Percentiles rank a stretch among this genome's conserved stretches.
Evolutionary conservation across 2,329 filamentous ascomycete genomes (phyloP).

Genomic region (Xylariaceae sp.): DNA sequence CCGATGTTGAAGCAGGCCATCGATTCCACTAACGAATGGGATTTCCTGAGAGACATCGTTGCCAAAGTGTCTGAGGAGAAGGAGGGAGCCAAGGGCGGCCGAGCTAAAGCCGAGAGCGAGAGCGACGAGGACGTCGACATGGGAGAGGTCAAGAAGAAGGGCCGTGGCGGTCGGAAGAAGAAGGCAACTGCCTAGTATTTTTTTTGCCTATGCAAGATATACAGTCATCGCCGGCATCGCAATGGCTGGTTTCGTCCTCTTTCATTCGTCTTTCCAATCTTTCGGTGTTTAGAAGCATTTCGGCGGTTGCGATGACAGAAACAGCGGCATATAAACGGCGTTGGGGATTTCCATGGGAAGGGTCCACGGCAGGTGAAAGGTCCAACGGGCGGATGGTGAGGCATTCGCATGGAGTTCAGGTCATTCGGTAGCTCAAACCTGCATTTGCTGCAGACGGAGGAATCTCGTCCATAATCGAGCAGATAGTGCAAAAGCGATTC

Average conservation of each 20-base stretch:
- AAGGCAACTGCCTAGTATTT: slow-evolving; percentile 38
- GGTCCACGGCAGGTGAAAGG: not conserved
- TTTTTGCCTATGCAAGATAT: slow-evolving; percentile 10
- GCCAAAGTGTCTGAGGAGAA: slow-evolving; percentile 67
- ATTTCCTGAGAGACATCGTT: slow-evolving; percentile 90
- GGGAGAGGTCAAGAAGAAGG: slow-evolving; percentile 48
- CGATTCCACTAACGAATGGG: slow-evolving; percentile 84
- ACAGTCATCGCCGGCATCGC: slow-evolving; percentile 23
- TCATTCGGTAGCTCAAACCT: too few relatives aligned
- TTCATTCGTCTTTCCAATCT: not conserved
- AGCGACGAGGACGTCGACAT: slow-evolving; percentile 49
- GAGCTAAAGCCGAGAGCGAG: slow-evolving; percentile 49
- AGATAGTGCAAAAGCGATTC: too few relatives aligned
- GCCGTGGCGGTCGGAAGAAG: slow-evolving; percentile 48
- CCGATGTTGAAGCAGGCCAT: slow-evolving; percentile 91
- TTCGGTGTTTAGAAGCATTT: slow-evolving; percentile 27
- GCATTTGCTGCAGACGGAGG: too few relatives aligned
- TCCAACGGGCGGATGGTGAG: not conserved
- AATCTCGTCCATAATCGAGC: too few relatives aligned
- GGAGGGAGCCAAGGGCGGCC: slow-evolving; percentile 37
- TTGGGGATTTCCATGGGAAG: slow-evolving; percentile 22
- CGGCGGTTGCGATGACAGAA: slow-evolving; percentile 9
- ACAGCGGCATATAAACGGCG: slow-evolving; percentile 26
- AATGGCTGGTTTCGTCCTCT: slow-evolving; percentile 23
- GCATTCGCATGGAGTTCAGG: too few relatives aligned